A percentile compares a stretch with the other conserved stretches of the same genome.
These are phyloP conservation scores for Lasiodiplodia theobromae DNA, from an alignment of 2,329 filamentous ascomycete species.

Conservation along the genomic window DNA sequence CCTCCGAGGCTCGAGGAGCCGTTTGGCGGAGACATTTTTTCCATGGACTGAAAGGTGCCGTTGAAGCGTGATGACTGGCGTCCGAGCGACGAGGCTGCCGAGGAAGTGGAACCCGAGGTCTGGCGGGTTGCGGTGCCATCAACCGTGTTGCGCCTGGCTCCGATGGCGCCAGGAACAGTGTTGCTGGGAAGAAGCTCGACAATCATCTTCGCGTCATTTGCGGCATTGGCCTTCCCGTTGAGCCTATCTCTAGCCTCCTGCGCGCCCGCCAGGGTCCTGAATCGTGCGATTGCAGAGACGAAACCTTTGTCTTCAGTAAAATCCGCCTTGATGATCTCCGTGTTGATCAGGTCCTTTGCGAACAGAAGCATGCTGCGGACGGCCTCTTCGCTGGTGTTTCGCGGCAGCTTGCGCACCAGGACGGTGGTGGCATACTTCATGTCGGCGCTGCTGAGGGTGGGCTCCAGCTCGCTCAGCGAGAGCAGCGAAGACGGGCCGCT, in stretches of 20 bases:
- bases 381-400: constrained; percentile 64
- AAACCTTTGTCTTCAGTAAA: constrained; percentile 64
- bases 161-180: constrained; percentile 42
- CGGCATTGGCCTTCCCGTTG: constrained; percentile 67
- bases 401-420: constrained; percentile 66
- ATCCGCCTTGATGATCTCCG: constrained; percentile 62
- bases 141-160: constrained; percentile 62
- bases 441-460: constrained; percentile 36
- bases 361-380: constrained; percentile 71
- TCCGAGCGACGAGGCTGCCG: constrained; percentile 51
- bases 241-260: constrained; percentile 66
- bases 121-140: constrained; percentile 56
- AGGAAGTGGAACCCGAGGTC: constrained; percentile 55
- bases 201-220: constrained; percentile 65
- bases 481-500: constrained; percentile 45
- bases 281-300: constrained; percentile 65
- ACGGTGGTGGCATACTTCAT: constrained; percentile 46
- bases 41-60: constrained; percentile 66
- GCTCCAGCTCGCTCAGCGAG: constrained; percentile 46
- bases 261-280: constrained; percentile 63
- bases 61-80: constrained; percentile 68
- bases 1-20: constrained; percentile 60
- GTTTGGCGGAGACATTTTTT: constrained; percentile 68
- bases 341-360: constrained; percentile 67
- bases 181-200: constrained; percentile 57